phyloP scores from a whole-genome alignment of 805 yeast genomes.

The Cyberlindnera mycetangii region DNA sequence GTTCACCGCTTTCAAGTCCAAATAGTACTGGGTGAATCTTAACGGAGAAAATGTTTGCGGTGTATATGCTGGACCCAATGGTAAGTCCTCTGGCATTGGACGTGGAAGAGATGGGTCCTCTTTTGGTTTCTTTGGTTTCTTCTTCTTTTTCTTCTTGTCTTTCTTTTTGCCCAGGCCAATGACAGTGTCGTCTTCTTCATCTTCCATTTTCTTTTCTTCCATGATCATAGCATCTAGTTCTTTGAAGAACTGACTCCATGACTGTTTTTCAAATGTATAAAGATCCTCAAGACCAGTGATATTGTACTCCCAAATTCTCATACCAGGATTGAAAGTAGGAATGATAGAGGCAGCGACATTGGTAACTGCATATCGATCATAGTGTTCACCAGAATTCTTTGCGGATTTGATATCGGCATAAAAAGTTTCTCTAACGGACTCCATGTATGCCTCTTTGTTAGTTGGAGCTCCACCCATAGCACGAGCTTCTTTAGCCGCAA shows the following conservation, averaged over 20 bases:
- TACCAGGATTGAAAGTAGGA: slow-evolving; percentile 82
- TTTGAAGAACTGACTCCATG: slow-evolving; percentile 61
- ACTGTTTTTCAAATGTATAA: slow-evolving; percentile 28
- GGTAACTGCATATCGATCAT: slow-evolving; percentile 65
- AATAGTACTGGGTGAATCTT: slow-evolving; percentile 68
- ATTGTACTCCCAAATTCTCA: slow-evolving; percentile 86
- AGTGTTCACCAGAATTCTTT: slow-evolving; percentile 34
- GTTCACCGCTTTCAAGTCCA: slow-evolving; percentile 56
- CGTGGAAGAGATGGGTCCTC: slow-evolving; percentile 48
- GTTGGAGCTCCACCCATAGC: slow-evolving; percentile 63
- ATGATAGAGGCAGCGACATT: slow-evolving; percentile 72
- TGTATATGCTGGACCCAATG: slow-evolving; percentile 73
- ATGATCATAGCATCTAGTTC: slow-evolving; percentile 39
- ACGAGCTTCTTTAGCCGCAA: slow-evolving; percentile 35
- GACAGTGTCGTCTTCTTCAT: slow-evolving; percentile 20
- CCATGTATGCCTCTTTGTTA: slow-evolving; percentile 65
- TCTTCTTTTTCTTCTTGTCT: slow-evolving; percentile 17
- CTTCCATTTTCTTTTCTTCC: slow-evolving; percentile 28
- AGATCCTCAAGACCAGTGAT: slow-evolving; percentile 45
- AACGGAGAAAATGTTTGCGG: slow-evolving; percentile 73
- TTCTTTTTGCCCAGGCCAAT: too few relatives aligned
- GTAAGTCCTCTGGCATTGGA: slow-evolving; percentile 49
- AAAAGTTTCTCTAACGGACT: slow-evolving; percentile 46
- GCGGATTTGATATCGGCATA: slow-evolving; percentile 38
- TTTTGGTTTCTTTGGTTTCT: slow-evolving; percentile 26